Evolutionary conservation across 2,329 filamentous ascomycete species (phyloP).

Genomic region (Ascochyta clinopodiicola): DNA sequence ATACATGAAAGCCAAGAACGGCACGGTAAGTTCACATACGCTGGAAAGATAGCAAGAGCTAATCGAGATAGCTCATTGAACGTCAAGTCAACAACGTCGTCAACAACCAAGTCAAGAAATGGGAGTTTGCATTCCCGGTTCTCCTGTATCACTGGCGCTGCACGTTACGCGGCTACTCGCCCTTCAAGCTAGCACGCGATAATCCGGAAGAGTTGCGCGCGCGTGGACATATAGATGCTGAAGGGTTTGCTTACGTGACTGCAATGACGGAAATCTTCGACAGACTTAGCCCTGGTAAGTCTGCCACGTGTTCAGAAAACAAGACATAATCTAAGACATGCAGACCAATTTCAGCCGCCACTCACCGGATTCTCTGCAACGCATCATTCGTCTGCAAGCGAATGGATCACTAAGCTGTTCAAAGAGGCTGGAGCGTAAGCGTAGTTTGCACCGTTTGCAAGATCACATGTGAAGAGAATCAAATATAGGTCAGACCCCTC

Average conservation of each 20-base stretch:
- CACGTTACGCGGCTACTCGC: constrained; percentile 39
- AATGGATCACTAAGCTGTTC: constrained; percentile 44
- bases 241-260: constrained; percentile 41
- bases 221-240: constrained; percentile 38
- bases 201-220: constrained; percentile 42
- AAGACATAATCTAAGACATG: constrained; percentile 11
- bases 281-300: constrained; percentile 35
- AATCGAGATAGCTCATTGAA: constrained; percentile 35
- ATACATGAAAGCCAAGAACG: constrained; percentile 45
- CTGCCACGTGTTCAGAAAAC: background rate
- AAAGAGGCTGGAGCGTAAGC: constrained; percentile 39
- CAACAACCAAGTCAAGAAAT: constrained; percentile 42
- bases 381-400: constrained; percentile 36
- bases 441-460: background rate
- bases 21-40: constrained; percentile 37
- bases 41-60: constrained; percentile 8
- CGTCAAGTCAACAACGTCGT: constrained; percentile 44
- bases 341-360: constrained; percentile 40
- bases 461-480: constrained; percentile 3
- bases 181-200: constrained; percentile 45
- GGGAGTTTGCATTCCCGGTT: constrained; percentile 43
- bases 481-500: background rate
- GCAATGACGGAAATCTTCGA: constrained; percentile 36
- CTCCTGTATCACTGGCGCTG: constrained; percentile 44
- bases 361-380: constrained; percentile 34